Percentiles rank a stretch among this genome's conserved stretches.
These are phyloP conservation scores for Hypoxylon sp. DNA, from an alignment of 2,329 filamentous ascomycete genomes.

Conservation along the genomic window DNA sequence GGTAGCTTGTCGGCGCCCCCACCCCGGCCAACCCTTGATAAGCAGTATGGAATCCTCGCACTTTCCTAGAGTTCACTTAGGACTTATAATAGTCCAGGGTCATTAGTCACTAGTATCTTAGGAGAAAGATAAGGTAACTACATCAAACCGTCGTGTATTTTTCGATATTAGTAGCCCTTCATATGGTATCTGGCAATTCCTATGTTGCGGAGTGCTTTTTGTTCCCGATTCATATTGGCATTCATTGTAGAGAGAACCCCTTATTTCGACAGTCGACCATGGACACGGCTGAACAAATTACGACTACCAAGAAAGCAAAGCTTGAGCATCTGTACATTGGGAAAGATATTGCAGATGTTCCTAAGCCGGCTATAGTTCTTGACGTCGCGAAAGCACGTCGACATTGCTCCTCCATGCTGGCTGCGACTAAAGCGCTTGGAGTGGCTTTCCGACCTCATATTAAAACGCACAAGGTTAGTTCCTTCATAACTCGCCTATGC, in stretches of 20 bases:
- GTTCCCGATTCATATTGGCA: not conserved
- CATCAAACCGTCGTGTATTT: too few species aligned
- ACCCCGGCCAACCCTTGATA: not conserved
- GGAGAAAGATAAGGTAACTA: too few species aligned
- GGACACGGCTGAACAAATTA: slow-evolving; percentile 1
- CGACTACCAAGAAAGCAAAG: slow-evolving; percentile 3
- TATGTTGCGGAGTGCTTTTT: not conserved
- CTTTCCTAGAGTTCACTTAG: not conserved
- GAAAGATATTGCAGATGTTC: slow-evolving; percentile 3
- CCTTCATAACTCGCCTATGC: not conserved
- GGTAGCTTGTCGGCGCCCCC: not conserved
- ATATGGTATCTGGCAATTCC: not conserved
- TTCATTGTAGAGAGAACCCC: not conserved
- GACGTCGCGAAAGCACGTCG: slow-evolving; percentile 15
- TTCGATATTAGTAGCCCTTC: not conserved
- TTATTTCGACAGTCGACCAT: not conserved
- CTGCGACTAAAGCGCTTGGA: slow-evolving; percentile 14
- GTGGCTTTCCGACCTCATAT: slow-evolving; percentile 12
- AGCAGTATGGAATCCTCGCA: not conserved
- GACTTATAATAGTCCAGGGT: not conserved
- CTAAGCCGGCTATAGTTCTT: slow-evolving; percentile 12
- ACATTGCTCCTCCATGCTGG: slow-evolving; percentile 14
- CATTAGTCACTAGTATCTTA: too few species aligned
- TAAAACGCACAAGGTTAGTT: slow-evolving; percentile 19
- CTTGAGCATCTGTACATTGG: slow-evolving; percentile 15